Percentiles rank a stretch among this genome's conserved stretches.
Conservation (phyloP, 306 rosid species). For the Carpinus fangiana region DNA sequence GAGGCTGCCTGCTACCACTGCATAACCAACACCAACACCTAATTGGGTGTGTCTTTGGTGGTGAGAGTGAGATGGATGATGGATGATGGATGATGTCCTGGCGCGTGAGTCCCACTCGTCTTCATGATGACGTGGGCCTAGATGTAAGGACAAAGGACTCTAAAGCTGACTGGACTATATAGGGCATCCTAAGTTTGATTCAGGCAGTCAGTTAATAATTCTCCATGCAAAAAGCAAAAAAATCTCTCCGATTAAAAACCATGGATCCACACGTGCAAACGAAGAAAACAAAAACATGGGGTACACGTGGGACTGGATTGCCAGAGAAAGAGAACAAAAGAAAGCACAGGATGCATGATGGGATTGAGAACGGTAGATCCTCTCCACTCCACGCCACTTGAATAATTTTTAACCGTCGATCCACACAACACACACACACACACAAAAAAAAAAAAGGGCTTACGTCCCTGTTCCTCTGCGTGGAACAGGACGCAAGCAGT, state of each 20-base stretch:
- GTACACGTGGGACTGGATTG: slow-evolving; percentile 44
- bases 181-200: slow-evolving; percentile 34
- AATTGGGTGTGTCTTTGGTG: too few species aligned
- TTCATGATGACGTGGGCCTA: background rate
- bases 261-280: slow-evolving; percentile 57
- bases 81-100: background rate
- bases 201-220: slow-evolving; percentile 36
- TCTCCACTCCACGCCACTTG: slow-evolving; percentile 17
- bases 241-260: background rate
- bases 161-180: background rate
- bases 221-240: slow-evolving; percentile 28
- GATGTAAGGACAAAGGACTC: background rate
- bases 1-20: too few species aligned
- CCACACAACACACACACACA: background rate
- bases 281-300: background rate
- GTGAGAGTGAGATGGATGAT: too few species aligned
- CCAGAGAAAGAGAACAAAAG: slow-evolving; percentile 31
- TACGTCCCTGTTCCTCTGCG: background rate
- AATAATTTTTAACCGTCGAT: slow-evolving; percentile 36
- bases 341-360: slow-evolving; percentile 30
- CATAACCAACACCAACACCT: too few species aligned
- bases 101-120: background rate
- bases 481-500: background rate
- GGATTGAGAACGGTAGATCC: slow-evolving; percentile 39
- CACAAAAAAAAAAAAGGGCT: background rate